Evolutionary conservation across 108 stramenopile species (phyloP).

Genomic region (Ochromonas danica): DNA sequence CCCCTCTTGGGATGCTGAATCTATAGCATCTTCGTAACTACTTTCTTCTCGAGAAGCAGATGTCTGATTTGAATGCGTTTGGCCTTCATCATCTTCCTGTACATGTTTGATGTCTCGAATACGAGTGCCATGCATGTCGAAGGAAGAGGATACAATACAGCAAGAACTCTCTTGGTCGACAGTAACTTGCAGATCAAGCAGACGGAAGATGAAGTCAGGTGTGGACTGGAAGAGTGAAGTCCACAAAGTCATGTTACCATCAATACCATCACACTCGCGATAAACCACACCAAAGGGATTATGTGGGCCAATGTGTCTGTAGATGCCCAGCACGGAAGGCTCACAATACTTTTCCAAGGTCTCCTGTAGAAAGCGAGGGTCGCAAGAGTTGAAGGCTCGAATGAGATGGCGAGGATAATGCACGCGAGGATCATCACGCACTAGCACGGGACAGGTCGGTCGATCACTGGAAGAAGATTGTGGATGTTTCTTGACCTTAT

Average conservation of each 20-base stretch:
- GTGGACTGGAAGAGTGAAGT: not conserved
- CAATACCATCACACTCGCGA: not conserved
- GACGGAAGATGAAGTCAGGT: not conserved
- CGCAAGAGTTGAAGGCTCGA: slow-evolving; percentile 13
- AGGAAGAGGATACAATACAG: not conserved
- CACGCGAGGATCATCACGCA: slow-evolving; percentile 13
- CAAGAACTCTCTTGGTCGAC: not conserved
- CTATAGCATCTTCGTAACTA: no score
- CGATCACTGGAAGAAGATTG: slow-evolving; percentile 15
- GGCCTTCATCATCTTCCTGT: no score
- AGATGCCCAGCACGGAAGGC: not conserved
- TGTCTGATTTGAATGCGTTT: no score
- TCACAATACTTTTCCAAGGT: not conserved
- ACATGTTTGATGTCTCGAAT: not conserved
- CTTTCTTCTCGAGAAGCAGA: no score
- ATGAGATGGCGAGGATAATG: slow-evolving; percentile 15
- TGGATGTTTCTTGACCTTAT: slow-evolving; percentile 16
- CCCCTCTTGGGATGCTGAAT: no score
- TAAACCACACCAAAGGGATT: not conserved
- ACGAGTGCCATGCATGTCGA: not conserved
- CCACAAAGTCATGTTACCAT: not conserved
- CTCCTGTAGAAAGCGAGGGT: slow-evolving; percentile 13
- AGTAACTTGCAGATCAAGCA: not conserved
- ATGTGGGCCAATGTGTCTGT: not conserved
- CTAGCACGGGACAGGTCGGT: slow-evolving; percentile 12